Conservation (phyloP, 441 rosid species). For the Macaranga tanarius region DNA sequence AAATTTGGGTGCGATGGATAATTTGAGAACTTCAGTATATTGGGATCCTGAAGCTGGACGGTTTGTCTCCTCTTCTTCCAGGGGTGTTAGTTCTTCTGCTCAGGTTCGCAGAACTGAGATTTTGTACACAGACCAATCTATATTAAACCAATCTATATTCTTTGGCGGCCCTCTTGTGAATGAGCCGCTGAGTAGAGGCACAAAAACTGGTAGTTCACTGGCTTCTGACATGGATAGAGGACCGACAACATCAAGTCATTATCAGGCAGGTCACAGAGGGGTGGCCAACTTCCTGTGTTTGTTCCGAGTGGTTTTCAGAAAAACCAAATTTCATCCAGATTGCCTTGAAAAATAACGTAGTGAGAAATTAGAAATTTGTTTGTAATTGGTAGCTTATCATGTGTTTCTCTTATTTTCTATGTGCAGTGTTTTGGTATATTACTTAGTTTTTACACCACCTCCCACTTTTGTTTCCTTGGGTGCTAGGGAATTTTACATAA, state of each 20-base stretch:
- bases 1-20: slow-evolving; percentile 34
- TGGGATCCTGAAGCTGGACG: slow-evolving; percentile 95
- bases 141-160: slow-evolving; percentile 67
- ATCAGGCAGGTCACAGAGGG: slow-evolving; percentile 70
- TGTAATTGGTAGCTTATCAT: slow-evolving; percentile 16
- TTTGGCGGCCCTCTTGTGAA: slow-evolving; percentile 62
- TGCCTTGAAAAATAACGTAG: slow-evolving; percentile 26
- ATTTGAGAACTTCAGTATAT: slow-evolving; percentile 52
- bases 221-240: slow-evolving; percentile 41
- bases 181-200: slow-evolving; percentile 43
- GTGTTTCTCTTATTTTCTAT: neutral
- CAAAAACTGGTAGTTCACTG: slow-evolving; percentile 33
- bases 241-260: slow-evolving; percentile 34
- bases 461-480: too few relatives aligned
- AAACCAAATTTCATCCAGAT: slow-evolving; percentile 45
- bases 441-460: neutral
- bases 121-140: slow-evolving; percentile 52
- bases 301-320: slow-evolving; percentile 72
- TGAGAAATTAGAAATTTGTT: slow-evolving; percentile 13
- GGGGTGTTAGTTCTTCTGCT: slow-evolving; percentile 28
- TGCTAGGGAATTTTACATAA: too few relatives aligned
- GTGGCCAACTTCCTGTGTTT: slow-evolving; percentile 83
- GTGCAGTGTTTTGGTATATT: slow-evolving; percentile 13
- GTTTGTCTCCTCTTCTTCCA: slow-evolving; percentile 61
- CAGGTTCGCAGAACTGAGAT: slow-evolving; percentile 55